Conservation (phyloP, 1,284 basidiomycete genomes). For the Malassezia nana region DNA sequence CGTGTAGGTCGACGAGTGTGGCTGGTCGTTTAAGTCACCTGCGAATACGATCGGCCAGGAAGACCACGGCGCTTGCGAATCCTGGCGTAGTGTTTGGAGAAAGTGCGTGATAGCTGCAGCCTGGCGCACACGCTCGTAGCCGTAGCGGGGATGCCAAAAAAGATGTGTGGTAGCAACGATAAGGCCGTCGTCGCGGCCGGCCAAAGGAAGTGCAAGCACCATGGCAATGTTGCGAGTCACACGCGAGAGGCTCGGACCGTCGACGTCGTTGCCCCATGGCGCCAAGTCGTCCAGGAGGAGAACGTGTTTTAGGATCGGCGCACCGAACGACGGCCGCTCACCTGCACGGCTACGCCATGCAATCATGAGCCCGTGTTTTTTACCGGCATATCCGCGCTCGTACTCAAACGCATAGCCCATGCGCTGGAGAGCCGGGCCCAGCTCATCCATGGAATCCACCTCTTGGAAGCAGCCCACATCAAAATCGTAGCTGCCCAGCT, state of each 20-base stretch:
- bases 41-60: constrained; percentile 70
- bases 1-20: constrained; percentile 72
- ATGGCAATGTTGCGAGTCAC: constrained; percentile 15
- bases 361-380: constrained; percentile 43
- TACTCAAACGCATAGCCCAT: constrained; percentile 35
- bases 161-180: constrained; percentile 73
- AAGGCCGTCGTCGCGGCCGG: constrained; percentile 51
- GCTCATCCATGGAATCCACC: constrained; percentile 47
- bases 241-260: constrained; percentile 30
- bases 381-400: constrained; percentile 41
- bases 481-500: constrained; percentile 36
- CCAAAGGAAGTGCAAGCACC: constrained; percentile 26
- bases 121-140: constrained; percentile 71
- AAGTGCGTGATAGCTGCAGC: constrained; percentile 58
- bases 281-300: constrained; percentile 1
- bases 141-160: constrained; percentile 76
- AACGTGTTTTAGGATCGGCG: background rate
- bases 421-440: constrained; percentile 26
- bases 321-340: background rate
- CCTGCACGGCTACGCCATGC: constrained; percentile 25
- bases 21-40: constrained; percentile 88
- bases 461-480: constrained; percentile 50
- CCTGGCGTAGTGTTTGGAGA: constrained; percentile 54
- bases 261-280: constrained; percentile 13
- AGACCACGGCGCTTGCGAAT: constrained; percentile 50